These are phyloP conservation scores for Coemansia sp. DNA, from an alignment of 192 early-diverging fungal genomes.

Conservation along the genomic window DNA sequence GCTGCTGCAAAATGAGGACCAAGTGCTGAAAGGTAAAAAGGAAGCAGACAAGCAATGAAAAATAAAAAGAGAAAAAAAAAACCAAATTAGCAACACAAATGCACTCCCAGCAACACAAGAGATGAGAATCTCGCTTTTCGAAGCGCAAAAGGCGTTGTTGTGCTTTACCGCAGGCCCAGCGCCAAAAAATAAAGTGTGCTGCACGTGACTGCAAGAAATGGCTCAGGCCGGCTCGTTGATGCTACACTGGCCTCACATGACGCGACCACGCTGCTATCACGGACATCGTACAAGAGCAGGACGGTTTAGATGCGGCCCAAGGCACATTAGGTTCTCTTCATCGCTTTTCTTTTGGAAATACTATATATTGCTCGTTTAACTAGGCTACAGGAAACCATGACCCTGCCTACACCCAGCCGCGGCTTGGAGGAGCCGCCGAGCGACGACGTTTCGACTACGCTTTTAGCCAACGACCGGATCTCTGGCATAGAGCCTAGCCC, in stretches of 20 bases:
- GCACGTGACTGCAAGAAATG: background rate
- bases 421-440: slow-evolving; percentile 3
- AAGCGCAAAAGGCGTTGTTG: slow-evolving; percentile 1
- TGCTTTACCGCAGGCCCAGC: background rate
- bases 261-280: background rate
- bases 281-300: background rate
- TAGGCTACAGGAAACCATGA: background rate
- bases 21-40: background rate
- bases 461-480: slow-evolving; percentile 7
- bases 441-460: slow-evolving; percentile 4
- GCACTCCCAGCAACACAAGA: slow-evolving; percentile 1
- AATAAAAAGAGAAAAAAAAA: background rate
- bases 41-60: background rate
- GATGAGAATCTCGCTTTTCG: background rate
- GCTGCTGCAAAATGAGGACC: slow-evolving; percentile 1
- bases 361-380: background rate
- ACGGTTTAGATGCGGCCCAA: background rate
- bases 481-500: background rate
- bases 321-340: background rate
- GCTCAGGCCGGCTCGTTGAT: background rate
- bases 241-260: background rate
- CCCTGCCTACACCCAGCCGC: background rate
- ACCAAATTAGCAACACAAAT: background rate
- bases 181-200: background rate
- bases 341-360: background rate